Percentiles rank a stretch among this genome's conserved stretches.
Conservation (phyloP, 2,329 filamentous ascomycete genomes). For the Cercospora sp. region DNA sequence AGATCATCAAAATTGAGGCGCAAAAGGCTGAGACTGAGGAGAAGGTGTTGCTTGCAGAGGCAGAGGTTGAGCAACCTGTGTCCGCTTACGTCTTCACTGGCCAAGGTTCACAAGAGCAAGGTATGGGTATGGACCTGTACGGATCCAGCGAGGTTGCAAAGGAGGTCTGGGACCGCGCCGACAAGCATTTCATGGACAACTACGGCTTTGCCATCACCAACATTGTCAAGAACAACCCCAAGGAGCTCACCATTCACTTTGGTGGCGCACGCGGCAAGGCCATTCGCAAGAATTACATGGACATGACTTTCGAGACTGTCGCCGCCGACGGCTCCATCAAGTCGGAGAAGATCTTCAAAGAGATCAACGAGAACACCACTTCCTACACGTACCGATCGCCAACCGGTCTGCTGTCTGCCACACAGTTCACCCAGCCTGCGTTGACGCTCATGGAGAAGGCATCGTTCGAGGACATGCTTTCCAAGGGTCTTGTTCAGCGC, state of each 20-base stretch:
- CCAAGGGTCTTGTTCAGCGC: slow-evolving; percentile 91
- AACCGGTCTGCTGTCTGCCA: slow-evolving; percentile 90
- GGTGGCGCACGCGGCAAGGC: slow-evolving; percentile 95
- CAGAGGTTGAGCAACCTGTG: slow-evolving; percentile 95
- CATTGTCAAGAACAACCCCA: slow-evolving; percentile 99
- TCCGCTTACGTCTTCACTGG: slow-evolving; percentile 98
- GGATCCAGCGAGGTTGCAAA: slow-evolving; percentile 89
- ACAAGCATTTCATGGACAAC: slow-evolving; percentile 97
- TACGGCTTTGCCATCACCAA: slow-evolving; percentile 98
- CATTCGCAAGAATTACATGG: slow-evolving; percentile 98
- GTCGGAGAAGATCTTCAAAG: slow-evolving; percentile 99
- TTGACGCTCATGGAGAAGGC: slow-evolving; percentile 99
- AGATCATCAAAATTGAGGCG: slow-evolving; percentile 98
- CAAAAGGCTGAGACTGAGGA: slow-evolving; percentile 95
- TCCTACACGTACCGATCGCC: slow-evolving; percentile 98
- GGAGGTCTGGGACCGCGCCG: slow-evolving; percentile 96
- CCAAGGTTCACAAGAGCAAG: slow-evolving; percentile 97
- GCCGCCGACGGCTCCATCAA: slow-evolving; percentile 88
- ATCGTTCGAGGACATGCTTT: slow-evolving; percentile 97
- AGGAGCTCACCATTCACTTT: slow-evolving; percentile 97
- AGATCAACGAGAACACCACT: slow-evolving; percentile 85
- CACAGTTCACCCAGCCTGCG: slow-evolving; percentile 97
- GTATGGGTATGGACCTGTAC: slow-evolving; percentile 99
- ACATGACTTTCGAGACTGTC: slow-evolving; percentile 99
- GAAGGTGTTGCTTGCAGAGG: slow-evolving; percentile 91